phyloP scores from a whole-genome alignment of 2,329 filamentous ascomycete genomes.

The Incumbomyces lentus region DNA sequence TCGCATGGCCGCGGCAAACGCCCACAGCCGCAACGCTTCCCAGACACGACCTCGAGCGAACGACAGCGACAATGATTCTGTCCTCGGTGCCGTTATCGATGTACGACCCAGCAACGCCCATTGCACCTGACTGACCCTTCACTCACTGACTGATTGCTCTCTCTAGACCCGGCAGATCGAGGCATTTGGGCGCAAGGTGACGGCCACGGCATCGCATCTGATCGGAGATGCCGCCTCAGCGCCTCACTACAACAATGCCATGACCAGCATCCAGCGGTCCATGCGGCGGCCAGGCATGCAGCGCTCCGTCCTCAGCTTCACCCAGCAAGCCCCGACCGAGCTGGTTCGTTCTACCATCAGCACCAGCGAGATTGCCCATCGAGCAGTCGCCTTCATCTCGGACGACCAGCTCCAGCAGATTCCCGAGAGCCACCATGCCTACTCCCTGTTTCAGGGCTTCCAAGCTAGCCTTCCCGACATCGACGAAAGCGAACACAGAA shows the following conservation, averaged over 20 bases:
- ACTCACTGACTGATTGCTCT: too few species aligned
- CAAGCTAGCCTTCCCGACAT: slow-evolving; percentile 65
- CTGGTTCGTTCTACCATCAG: slow-evolving; percentile 86
- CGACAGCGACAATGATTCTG: slow-evolving; percentile 32
- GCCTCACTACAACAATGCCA: slow-evolving; percentile 71
- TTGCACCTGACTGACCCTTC: background rate
- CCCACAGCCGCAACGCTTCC: slow-evolving; percentile 35
- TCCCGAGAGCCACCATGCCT: slow-evolving; percentile 72
- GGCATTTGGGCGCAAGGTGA: slow-evolving; percentile 88
- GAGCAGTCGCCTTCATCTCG: slow-evolving; percentile 75
- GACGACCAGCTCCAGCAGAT: slow-evolving; percentile 86
- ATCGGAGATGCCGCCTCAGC: slow-evolving; percentile 53
- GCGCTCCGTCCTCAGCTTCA: slow-evolving; percentile 81
- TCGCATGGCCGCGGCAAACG: slow-evolving; percentile 31
- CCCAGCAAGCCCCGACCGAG: slow-evolving; percentile 84
- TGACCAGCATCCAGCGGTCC: slow-evolving; percentile 82
- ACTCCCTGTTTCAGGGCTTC: slow-evolving; percentile 94
- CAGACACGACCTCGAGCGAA: slow-evolving; percentile 27
- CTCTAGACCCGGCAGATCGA: slow-evolving; percentile 73
- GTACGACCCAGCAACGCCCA: slow-evolving; percentile 23
- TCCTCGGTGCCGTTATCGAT: slow-evolving; percentile 39
- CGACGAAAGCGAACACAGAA: slow-evolving; percentile 48
- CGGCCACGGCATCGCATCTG: slow-evolving; percentile 81
- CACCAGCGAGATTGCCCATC: slow-evolving; percentile 83
- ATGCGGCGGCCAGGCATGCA: slow-evolving; percentile 74